Evolutionary conservation across 176 grass and related monocot genomes (phyloP).

Genomic region (Avena eriantha): DNA sequence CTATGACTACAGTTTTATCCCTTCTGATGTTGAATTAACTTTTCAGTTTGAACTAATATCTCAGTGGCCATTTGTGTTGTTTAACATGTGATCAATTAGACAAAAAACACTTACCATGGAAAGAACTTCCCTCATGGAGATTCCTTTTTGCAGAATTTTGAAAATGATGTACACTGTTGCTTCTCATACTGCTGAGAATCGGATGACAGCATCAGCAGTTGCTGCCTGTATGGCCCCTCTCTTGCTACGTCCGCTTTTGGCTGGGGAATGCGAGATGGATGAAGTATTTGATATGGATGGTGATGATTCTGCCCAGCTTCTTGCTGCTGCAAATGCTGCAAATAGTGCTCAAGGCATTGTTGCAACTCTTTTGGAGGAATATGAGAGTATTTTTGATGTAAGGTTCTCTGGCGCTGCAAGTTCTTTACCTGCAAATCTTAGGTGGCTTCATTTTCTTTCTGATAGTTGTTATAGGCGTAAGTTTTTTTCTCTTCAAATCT

Average conservation of each 20-base stretch:
- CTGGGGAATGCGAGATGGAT: slow-evolving; percentile 99
- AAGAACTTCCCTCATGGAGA: slow-evolving; percentile 29
- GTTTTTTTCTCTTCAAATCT: neutral
- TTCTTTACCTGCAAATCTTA: slow-evolving; percentile 15
- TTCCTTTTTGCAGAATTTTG: slow-evolving; percentile 68
- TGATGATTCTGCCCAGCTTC: slow-evolving; percentile 96
- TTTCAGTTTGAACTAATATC: slow-evolving; percentile 24
- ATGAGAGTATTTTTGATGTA: slow-evolving; percentile 95
- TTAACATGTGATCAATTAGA: slow-evolving; percentile 29
- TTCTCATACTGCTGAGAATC: slow-evolving; percentile 81
- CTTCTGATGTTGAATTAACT: neutral
- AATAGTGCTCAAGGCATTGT: slow-evolving; percentile 96
- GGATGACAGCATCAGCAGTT: slow-evolving; percentile 96
- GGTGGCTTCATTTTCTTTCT: neutral
- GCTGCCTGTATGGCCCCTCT: slow-evolving; percentile 99
- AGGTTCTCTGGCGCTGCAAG: slow-evolving; percentile 49
- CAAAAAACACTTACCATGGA: slow-evolving; percentile 7
- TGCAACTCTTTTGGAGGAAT: slow-evolving; percentile 88
- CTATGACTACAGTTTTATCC: neutral
- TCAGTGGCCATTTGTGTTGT: slow-evolving; percentile 5
- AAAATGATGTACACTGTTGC: slow-evolving; percentile 96
- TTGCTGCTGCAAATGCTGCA: slow-evolving; percentile 97
- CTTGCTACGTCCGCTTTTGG: slow-evolving; percentile 93
- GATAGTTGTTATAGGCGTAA: slow-evolving; percentile 33
- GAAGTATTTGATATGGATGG: slow-evolving; percentile 84